Evolutionary conservation across 2,329 filamentous ascomycete genomes (phyloP).

Genomic region (Pseudogymnoascus sp.): DNA sequence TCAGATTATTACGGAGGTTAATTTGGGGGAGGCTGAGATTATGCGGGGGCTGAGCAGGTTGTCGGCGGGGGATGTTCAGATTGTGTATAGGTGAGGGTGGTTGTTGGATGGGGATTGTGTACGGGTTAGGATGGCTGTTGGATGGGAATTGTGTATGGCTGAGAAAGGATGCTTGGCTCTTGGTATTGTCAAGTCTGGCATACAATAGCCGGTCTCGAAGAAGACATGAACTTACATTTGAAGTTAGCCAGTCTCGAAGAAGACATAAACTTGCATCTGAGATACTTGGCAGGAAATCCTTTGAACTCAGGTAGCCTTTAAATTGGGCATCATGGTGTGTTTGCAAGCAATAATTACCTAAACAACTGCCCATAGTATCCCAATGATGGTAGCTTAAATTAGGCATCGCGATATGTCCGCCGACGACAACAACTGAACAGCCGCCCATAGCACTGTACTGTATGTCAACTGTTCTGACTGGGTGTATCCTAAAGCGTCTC

Average conservation of each 20-base stretch:
- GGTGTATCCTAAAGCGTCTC: neutral
- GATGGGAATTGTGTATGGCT: too few relatives aligned
- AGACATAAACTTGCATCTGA: neutral
- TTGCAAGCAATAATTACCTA: neutral
- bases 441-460: neutral
- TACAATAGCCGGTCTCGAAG: neutral
- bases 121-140: conserved; percentile 23
- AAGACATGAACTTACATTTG: neutral
- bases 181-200: neutral
- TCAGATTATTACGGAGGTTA: conserved; percentile 72
- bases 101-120: conserved; percentile 22
- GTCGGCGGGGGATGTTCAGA: conserved; percentile 33
- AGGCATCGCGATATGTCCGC: too few relatives aligned
- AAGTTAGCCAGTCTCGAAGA: neutral
- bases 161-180: neutral
- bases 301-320: neutral
- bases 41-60: conserved; percentile 59
- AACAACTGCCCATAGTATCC: neutral
- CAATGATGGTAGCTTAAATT: too few relatives aligned
- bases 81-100: conserved; percentile 29
- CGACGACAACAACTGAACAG: too few relatives aligned
- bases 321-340: neutral
- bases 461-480: neutral
- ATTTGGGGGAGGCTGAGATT: conserved; percentile 62
- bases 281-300: neutral